Evolutionary conservation across 176 grass and related monocot species (phyloP).

Genomic region (Aegilops speltoides): DNA sequence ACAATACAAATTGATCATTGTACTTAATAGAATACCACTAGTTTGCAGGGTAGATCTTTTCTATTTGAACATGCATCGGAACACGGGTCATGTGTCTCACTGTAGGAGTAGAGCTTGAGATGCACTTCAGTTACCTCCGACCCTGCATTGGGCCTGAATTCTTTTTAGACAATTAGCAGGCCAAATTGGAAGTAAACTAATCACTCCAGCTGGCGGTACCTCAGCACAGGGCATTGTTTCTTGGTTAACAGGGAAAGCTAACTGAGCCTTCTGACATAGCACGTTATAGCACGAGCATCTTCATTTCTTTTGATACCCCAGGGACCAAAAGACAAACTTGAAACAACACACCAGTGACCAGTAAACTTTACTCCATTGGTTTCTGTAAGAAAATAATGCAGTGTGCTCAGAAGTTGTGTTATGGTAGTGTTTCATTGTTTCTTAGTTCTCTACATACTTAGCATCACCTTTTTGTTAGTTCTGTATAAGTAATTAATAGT

Average conservation of each 20-base stretch:
- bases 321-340: too few species aligned
- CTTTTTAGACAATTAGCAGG: background rate
- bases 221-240: background rate
- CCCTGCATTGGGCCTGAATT: background rate
- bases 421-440: background rate
- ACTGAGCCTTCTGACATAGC: background rate
- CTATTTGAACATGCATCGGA: too few species aligned
- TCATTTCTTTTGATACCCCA: background rate
- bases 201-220: background rate
- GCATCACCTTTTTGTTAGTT: background rate
- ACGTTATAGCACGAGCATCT: background rate
- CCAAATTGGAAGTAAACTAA: background rate
- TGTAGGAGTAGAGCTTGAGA: too few species aligned
- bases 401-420: background rate
- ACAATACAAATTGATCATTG: too few species aligned
- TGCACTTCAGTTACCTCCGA: too few species aligned
- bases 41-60: too few species aligned
- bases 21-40: too few species aligned
- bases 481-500: background rate
- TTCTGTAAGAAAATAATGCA: too few species aligned
- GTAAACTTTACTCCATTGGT: too few species aligned
- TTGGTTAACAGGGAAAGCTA: background rate
- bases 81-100: too few species aligned
- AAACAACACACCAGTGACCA: too few species aligned
- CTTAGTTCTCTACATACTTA: background rate